These are phyloP conservation scores for Cubamyces lactineus DNA, from an alignment of 768 basidiomycete genomes.

Conservation along the genomic window DNA sequence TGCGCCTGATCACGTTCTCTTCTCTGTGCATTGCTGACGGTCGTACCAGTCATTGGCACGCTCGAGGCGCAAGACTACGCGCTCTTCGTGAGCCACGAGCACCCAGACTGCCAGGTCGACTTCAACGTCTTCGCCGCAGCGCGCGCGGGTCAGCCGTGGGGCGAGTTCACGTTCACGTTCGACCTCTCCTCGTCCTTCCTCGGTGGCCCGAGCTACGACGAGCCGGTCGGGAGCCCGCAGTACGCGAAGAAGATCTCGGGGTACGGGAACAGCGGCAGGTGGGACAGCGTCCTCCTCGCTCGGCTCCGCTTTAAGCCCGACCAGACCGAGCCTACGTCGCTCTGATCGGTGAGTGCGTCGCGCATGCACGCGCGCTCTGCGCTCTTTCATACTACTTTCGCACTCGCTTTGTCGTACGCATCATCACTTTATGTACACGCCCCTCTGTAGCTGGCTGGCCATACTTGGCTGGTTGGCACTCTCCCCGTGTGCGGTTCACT, in stretches of 20 bases:
- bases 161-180: constrained; percentile 63
- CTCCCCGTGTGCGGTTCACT: too few species aligned
- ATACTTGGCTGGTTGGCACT: too few species aligned
- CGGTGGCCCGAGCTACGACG: constrained; percentile 52
- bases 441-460: too few species aligned
- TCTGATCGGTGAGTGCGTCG: constrained; percentile 28
- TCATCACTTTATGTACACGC: too few species aligned
- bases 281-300: constrained; percentile 66
- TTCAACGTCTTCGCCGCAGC: constrained; percentile 68
- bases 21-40: background rate
- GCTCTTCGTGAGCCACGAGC: constrained; percentile 73
- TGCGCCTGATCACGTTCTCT: constrained; percentile 21
- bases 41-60: constrained; percentile 60
- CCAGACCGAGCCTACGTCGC: constrained; percentile 54
- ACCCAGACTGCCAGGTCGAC: constrained; percentile 62
- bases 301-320: constrained; percentile 70
- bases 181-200: constrained; percentile 42
- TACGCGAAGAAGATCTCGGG: constrained; percentile 57
- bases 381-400: too few species aligned
- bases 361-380: too few species aligned
- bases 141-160: constrained; percentile 67
- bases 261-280: constrained; percentile 37
- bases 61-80: constrained; percentile 74
- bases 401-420: too few species aligned
- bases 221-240: constrained; percentile 31